These are phyloP conservation scores for Harrya chromipes DNA, from an alignment of 768 basidiomycete species.

Conservation along the genomic window DNA sequence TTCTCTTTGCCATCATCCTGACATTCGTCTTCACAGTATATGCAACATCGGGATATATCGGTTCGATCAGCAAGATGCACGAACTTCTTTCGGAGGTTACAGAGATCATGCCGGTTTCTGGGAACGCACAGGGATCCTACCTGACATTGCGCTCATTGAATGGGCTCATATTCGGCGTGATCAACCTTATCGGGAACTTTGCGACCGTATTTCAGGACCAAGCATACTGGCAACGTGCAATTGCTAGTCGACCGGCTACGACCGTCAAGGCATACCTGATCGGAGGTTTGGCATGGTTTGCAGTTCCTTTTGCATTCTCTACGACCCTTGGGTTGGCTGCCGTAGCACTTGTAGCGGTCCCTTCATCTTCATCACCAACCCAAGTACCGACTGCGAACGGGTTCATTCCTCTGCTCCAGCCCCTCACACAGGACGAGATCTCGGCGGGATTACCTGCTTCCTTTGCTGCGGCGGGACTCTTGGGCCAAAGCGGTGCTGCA, in stretches of 20 bases:
- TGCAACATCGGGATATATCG: conserved; percentile 74
- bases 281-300: conserved; percentile 90
- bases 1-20: conserved; percentile 85
- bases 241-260: conserved; percentile 79
- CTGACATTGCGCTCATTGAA: conserved; percentile 75
- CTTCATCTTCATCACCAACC: conserved; percentile 24
- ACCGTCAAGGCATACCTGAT: conserved; percentile 89
- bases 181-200: conserved; percentile 88
- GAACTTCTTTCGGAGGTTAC: conserved; percentile 66
- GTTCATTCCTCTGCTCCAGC: conserved; percentile 39
- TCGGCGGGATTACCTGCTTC: conserved; percentile 87
- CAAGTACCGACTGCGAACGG: conserved; percentile 48
- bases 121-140: conserved; percentile 86
- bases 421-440: conserved; percentile 58
- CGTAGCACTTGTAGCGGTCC: conserved; percentile 64
- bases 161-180: conserved; percentile 80
- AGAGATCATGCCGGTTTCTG: conserved; percentile 54
- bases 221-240: conserved; percentile 91
- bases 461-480: conserved; percentile 76
- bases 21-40: conserved; percentile 78
- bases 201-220: conserved; percentile 62
- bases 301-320: conserved; percentile 83
- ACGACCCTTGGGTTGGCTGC: conserved; percentile 87
- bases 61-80: conserved; percentile 75
- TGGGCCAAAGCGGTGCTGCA: conserved; percentile 77